phyloP scores from a whole-genome alignment of 2,329 filamentous ascomycete genomes.

The Fusarium tanahbumbuense region DNA sequence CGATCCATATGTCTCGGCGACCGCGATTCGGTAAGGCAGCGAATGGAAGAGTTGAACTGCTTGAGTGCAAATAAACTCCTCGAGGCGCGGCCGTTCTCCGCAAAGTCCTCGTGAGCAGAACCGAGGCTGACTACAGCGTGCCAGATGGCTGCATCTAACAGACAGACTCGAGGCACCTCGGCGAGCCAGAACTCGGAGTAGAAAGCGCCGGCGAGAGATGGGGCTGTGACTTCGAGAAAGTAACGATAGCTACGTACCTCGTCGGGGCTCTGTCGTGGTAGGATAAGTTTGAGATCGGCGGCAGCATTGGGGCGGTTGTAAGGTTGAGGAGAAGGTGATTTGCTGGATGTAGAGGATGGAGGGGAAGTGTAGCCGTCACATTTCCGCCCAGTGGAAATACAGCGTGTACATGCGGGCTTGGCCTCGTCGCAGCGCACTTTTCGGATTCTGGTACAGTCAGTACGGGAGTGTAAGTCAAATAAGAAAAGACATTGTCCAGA shows the following conservation, averaged over 20 bases:
- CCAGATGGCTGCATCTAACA: conserved; percentile 21
- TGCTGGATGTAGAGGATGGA: neutral
- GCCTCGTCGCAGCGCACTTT: neutral
- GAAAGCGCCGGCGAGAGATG: conserved; percentile 3
- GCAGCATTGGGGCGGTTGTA: neutral
- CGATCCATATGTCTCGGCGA: conserved; percentile 5
- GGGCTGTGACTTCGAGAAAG: conserved; percentile 14
- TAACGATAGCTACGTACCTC: conserved; percentile 14
- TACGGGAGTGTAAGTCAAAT: no score
- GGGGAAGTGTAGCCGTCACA: conserved; percentile 17
- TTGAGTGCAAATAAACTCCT: neutral
- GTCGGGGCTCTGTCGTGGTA: neutral
- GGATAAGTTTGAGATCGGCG: neutral
- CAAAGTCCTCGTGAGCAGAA: conserved; percentile 2
- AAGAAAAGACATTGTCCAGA: no score
- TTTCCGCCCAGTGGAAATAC: conserved; percentile 11
- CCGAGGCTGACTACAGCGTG: conserved; percentile 27
- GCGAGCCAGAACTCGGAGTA: conserved; percentile 19
- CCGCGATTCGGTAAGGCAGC: neutral
- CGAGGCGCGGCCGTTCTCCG: neutral
- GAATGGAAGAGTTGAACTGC: conserved; percentile 9
- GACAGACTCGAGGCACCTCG: conserved; percentile 10
- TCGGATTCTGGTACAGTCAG: neutral
- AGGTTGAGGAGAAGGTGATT: no score
- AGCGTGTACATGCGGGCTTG: conserved; percentile 11